These are phyloP conservation scores for Conticribra guillardii DNA, from an alignment of 108 stramenopile species.

Conservation along the genomic window DNA sequence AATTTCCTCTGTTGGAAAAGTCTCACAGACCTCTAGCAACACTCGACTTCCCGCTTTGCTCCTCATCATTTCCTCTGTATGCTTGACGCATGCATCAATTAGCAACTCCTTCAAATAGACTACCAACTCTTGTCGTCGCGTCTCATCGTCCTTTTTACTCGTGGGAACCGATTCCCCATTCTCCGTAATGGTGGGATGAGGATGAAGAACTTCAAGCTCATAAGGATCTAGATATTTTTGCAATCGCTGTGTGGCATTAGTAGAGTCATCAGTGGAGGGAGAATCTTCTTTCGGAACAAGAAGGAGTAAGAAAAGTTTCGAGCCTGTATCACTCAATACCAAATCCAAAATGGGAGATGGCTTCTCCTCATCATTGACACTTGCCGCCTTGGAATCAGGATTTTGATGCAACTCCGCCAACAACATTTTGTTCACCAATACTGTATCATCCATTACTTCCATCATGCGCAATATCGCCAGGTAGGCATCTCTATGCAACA, in stretches of 20 bases:
- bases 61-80: constrained; percentile 71
- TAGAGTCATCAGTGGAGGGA: constrained; percentile 27
- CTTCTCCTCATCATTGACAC: constrained; percentile 32
- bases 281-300: constrained; percentile 64
- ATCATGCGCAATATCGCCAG: constrained; percentile 84
- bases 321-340: constrained; percentile 76
- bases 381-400: constrained; percentile 38
- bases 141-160: constrained; percentile 83
- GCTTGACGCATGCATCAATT: constrained; percentile 66
- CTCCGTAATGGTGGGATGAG: constrained; percentile 52
- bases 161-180: constrained; percentile 75
- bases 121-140: constrained; percentile 79
- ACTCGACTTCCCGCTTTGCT: constrained; percentile 82
- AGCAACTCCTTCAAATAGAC: constrained; percentile 75
- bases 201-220: constrained; percentile 77
- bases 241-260: constrained; percentile 27
- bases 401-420: constrained; percentile 79
- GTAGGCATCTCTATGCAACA: constrained; percentile 93
- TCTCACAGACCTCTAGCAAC: constrained; percentile 76
- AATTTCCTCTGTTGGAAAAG: constrained; percentile 50
- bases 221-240: constrained; percentile 88
- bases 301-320: constrained; percentile 88
- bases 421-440: constrained; percentile 90
- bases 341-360: constrained; percentile 77
- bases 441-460: constrained; percentile 94